These are phyloP conservation scores for Ceratobasidium sp. DNA, from an alignment of 1,284 basidiomycete genomes.

Conservation along the genomic window DNA sequence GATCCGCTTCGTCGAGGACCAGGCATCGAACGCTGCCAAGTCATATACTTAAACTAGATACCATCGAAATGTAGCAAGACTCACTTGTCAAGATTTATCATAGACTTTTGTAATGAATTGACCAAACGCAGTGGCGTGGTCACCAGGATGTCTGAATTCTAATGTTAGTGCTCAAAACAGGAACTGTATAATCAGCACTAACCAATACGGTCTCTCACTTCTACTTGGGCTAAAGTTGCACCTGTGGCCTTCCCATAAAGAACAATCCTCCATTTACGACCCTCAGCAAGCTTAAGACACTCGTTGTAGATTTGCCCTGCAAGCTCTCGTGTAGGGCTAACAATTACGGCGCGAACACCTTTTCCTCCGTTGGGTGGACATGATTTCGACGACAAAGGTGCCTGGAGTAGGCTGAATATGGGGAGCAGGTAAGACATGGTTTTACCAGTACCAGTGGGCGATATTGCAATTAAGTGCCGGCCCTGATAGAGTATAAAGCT, in stretches of 20 bases:
- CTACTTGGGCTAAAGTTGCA: slow-evolving; percentile 75
- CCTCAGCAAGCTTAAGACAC: slow-evolving; percentile 83
- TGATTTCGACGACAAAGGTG: slow-evolving; percentile 67
- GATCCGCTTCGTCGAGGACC: slow-evolving; percentile 91
- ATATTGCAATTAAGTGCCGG: slow-evolving; percentile 89
- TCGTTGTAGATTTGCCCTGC: slow-evolving; percentile 97
- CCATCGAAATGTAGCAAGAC: slow-evolving; percentile 52
- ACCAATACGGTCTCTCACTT: slow-evolving; percentile 80
- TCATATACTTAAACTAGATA: slow-evolving; percentile 15
- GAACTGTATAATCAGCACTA: slow-evolving; percentile 14
- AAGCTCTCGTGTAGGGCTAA: slow-evolving; percentile 96
- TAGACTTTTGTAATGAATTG: slow-evolving; percentile 75
- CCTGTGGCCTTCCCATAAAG: slow-evolving; percentile 90
- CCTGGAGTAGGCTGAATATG: slow-evolving; percentile 74
- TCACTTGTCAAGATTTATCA: slow-evolving; percentile 79
- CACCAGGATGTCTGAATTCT: slow-evolving; percentile 76
- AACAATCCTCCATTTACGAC: slow-evolving; percentile 85
- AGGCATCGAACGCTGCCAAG: slow-evolving; percentile 80
- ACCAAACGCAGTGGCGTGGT: slow-evolving; percentile 85
- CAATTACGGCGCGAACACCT: slow-evolving; percentile 83
- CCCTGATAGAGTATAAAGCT: slow-evolving; percentile 60
- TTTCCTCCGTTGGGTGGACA: slow-evolving; percentile 59
- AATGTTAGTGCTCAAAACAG: slow-evolving; percentile 1
- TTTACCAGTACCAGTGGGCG: slow-evolving; percentile 95
- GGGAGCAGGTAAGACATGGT: slow-evolving; percentile 91